Base-by-base conservation (phyloP, 1,284 basidiomycete genomes). In the Kwoniella shivajii region DNA sequence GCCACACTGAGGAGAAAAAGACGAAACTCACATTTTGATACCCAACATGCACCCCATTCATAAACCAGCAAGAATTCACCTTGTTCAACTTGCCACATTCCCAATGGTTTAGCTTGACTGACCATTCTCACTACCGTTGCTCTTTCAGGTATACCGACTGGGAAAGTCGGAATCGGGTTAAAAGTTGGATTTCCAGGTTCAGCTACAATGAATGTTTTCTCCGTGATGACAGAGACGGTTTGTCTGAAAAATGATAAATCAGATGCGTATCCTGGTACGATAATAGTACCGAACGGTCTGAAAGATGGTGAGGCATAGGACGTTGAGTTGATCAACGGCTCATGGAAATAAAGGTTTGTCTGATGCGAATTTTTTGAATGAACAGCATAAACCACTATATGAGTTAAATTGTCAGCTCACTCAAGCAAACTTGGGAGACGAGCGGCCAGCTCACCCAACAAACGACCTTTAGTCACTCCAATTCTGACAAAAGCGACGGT, bases 31-130 rank as follows among this genome's bases (percentile, higher is more conserved):
- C 69, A 69, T 42, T 70, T 69, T 0, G 65, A 69, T 2, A 72
- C 68, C 56, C 66, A 70, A 54, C 68, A 73, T 9, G 63, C 69
- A 24, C 71, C 71, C 61, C 60, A 64, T 16, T 72, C 64, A 45
- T 73, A 73, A 0, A 64, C 69, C 49, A 73, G 46, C 42, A 70
- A 38, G 53, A 73, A 73, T 56, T 73, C 71, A 31, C 66, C 65
- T 47, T 70, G 68, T 6, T 52, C 65, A 27, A 65, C 59, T 46
- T 73, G 71, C 54, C 61, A 72, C 71, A 73, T 73, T 3, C 53
- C 66, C 57, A 72, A 41, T 1, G 71, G 63, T 48, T 57, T 68
- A 6, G 52, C 56, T 4, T 26, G 27, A 31, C 37, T 46, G 10
- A 61, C 45, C 56, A 72, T 54, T 30, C 63, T 50, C 20, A 51